Base-by-base conservation (phyloP, 2,329 filamentous ascomycete genomes). In the Cordyceps pruinosa region DNA sequence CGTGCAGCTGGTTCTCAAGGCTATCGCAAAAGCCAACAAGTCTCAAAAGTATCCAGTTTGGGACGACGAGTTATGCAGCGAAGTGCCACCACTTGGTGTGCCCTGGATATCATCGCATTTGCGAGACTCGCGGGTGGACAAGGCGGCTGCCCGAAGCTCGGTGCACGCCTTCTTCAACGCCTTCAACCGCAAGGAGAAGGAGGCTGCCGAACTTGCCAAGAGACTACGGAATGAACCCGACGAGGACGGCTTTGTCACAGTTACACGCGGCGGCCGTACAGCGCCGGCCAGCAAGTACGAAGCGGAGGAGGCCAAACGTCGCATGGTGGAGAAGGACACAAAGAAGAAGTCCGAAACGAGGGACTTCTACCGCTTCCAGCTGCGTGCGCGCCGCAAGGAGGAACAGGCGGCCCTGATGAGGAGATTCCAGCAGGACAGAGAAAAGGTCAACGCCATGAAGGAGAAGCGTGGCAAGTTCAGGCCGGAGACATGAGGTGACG, bases 191-290 rank as follows among this genome's bases (percentile, higher is more conserved):
- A 89, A 77, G 74, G 88, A 81, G 77, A 84, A 71, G 73, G 86
- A 77, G 72, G 86, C 77, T 64, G 80, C 67, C 62, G 85, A 75
- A 73, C 79, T 77, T 68, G 87, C 74, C 68, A 85, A 83, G 73
- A 75, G 81, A 56, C 75, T 87, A 60, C 84, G 89, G 60, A 87
- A 88, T 63, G 86, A 90, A 66, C 90, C 93, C 0, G 94, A 99
- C 70, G 92, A 90, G 67, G 94, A 99, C 70, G 94, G 94, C 2
- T 99, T 99, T 69, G 82, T 97, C 49, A 97, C 92, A 4, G 94
- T 99, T 25, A 88, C 86, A 1, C 82, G 89, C 56, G 91, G 91
- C 26, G 88, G 89, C 39, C 78, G 87, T 58, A 79, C 79, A 7
- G 88, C 87, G n/a, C 85, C 89, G 1, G 91, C 89, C 2, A 82